Conservation (phyloP, 176 grass and related monocot genomes). For the Saccharum officinarum region DNA sequence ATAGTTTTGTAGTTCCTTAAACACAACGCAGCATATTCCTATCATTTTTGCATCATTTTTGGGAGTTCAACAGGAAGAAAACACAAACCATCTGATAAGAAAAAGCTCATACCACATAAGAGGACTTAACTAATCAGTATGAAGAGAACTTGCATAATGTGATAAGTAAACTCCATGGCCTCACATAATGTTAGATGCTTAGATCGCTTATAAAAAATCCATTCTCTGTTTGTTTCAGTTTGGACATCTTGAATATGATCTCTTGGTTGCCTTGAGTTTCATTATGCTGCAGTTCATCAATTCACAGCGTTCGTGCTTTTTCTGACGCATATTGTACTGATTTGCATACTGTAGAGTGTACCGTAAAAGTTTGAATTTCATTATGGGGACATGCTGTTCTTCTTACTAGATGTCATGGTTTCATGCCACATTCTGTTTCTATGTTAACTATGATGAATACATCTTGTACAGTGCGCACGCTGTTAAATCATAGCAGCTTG, state of each 20-base stretch:
- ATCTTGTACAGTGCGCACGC: neutral
- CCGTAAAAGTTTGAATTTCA: neutral
- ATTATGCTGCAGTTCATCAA: neutral
- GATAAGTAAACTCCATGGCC: neutral
- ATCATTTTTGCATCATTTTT: slow-evolving; percentile 1
- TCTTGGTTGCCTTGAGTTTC: neutral
- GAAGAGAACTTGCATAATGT: neutral
- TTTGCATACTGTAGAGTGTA: neutral
- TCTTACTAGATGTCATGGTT: neutral
- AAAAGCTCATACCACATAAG: neutral
- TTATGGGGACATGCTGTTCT: neutral
- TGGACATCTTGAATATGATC: neutral
- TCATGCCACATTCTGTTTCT: neutral
- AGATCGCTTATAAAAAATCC: neutral
- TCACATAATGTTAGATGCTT: neutral
- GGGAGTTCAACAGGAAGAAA: neutral
- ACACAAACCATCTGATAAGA: neutral
- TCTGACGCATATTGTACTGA: neutral
- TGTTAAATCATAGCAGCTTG: neutral
- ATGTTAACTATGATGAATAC: neutral
- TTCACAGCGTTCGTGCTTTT: neutral
- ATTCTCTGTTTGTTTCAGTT: slow-evolving; percentile 2
- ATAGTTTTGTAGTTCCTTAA: neutral
- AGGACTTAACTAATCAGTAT: neutral
- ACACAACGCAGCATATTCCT: neutral